Percentiles rank a stretch among this genome's conserved stretches.
These are phyloP conservation scores for Colletotrichum tofieldiae DNA, from an alignment of 2,329 filamentous ascomycete genomes.

Conservation along the genomic window DNA sequence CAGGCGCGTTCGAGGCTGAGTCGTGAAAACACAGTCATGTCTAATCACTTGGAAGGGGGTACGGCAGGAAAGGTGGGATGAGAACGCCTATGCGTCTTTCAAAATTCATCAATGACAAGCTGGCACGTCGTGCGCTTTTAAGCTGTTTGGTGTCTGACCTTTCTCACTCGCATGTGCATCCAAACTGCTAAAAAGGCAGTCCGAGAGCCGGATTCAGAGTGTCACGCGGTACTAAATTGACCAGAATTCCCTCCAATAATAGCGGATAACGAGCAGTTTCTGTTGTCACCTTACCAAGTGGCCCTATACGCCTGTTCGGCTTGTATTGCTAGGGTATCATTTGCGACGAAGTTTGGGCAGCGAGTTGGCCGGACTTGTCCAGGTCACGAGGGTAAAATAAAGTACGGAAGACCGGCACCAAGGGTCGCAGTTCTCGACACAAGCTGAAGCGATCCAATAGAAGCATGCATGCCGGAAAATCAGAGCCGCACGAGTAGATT, in stretches of 20 bases:
- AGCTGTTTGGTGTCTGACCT: not conserved
- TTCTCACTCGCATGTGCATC: not conserved
- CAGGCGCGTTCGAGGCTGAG: slow-evolving; percentile 4
- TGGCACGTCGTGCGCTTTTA: not conserved
- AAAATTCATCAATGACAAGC: too few species aligned
- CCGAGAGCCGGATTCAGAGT: not conserved
- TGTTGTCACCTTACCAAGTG: slow-evolving; percentile 13
- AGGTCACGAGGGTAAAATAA: not conserved
- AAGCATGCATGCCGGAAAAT: not conserved
- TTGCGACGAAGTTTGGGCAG: not conserved
- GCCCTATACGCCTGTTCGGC: not conserved
- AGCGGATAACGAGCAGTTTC: not conserved
- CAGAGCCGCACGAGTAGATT: not conserved
- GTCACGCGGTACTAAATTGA: not conserved
- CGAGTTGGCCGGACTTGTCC: not conserved
- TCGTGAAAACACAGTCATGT: slow-evolving; percentile 21
- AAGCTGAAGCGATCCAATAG: not conserved
- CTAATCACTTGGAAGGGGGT: not conserved
- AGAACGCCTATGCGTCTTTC: not conserved
- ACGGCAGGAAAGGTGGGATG: not conserved
- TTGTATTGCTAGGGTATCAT: not conserved
- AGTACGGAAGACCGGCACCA: not conserved
- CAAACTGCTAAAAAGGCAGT: not conserved
- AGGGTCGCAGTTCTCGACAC: not conserved
- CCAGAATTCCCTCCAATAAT: slow-evolving; percentile 27